Conservation (phyloP, 2,329 filamentous ascomycete genomes). For the Eurotiales sp. region DNA sequence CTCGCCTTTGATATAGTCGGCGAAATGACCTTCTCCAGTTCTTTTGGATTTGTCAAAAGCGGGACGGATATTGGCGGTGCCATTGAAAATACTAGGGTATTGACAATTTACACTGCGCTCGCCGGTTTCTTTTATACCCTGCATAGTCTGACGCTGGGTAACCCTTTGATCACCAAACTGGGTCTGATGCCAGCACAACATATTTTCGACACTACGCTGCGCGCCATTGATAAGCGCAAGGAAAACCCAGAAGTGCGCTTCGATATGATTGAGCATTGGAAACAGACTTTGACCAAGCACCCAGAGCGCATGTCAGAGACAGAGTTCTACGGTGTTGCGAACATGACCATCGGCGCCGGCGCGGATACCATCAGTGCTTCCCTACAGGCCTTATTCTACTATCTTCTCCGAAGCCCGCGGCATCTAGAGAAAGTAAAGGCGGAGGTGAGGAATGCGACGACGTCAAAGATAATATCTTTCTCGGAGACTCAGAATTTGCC, state of each 20-base stretch:
- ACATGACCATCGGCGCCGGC: constrained; percentile 30
- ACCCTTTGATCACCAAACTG: not conserved
- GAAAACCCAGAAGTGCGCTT: constrained; percentile 1
- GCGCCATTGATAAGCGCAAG: constrained; percentile 2
- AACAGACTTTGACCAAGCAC: constrained; percentile 1
- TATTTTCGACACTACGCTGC: constrained; percentile 4
- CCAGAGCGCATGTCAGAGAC: constrained; percentile 23
- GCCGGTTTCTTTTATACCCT: not conserved
- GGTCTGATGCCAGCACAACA: not conserved
- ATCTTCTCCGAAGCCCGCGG: constrained; percentile 22
- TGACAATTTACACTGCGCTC: not conserved
- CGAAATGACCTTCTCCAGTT: constrained; percentile 5
- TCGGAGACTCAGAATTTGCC: constrained; percentile 24
- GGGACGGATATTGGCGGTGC: constrained; percentile 1
- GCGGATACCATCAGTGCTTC: constrained; percentile 32
- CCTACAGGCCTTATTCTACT: constrained; percentile 31
- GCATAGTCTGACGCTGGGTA: not conserved
- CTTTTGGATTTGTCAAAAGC: constrained; percentile 1
- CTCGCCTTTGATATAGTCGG: constrained; percentile 6
- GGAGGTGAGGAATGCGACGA: not conserved
- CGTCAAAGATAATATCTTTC: constrained; percentile 12
- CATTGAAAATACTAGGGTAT: constrained; percentile 1
- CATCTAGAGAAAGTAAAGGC: not conserved
- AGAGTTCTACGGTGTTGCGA: constrained; percentile 27
- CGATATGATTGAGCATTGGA: constrained; percentile 10